Evolutionary conservation across 2,329 filamentous ascomycete species (phyloP).

Genomic region (Colletotrichum godetiae): DNA sequence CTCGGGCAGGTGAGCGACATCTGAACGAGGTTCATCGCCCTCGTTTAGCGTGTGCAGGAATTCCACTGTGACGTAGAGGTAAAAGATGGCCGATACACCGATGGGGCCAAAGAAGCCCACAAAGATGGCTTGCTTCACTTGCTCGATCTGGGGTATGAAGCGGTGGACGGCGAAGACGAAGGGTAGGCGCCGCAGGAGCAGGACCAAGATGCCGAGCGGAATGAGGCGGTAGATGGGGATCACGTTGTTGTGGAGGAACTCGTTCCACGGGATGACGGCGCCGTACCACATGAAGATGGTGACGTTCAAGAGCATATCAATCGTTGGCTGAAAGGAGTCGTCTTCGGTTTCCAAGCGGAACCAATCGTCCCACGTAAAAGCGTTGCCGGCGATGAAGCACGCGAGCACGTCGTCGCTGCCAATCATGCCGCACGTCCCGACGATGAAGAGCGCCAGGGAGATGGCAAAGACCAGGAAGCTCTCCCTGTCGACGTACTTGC

Average conservation of each 20-base stretch:
- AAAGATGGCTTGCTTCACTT: conserved; percentile 80
- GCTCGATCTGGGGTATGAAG: conserved; percentile 82
- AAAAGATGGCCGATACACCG: conserved; percentile 90
- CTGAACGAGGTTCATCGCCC: conserved; percentile 70
- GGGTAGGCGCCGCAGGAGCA: conserved; percentile 82
- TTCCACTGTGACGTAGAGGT: conserved; percentile 83
- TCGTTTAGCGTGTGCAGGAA: conserved; percentile 73
- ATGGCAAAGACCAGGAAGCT: conserved; percentile 91
- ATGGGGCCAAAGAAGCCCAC: conserved; percentile 95
- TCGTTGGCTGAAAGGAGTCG: conserved; percentile 91
- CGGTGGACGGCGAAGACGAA: conserved; percentile 80
- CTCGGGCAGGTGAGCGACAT: conserved; percentile 75
- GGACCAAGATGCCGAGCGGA: conserved; percentile 77
- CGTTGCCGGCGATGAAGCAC: conserved; percentile 92
- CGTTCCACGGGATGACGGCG: conserved; percentile 83
- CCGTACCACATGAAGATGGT: conserved; percentile 93
- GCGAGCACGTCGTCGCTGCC: conserved; percentile 91
- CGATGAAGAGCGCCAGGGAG: conserved; percentile 85
- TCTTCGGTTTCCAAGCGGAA: conserved; percentile 90
- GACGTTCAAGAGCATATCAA: conserved; percentile 94
- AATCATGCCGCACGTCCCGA: conserved; percentile 87
- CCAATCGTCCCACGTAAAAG: conserved; percentile 94
- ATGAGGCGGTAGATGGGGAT: conserved; percentile 81
- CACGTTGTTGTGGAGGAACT: conserved; percentile 74
- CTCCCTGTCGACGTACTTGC: conserved; percentile 85